Conservation (phyloP, 2,329 filamentous ascomycete genomes). For the Beauveria sp. region DNA sequence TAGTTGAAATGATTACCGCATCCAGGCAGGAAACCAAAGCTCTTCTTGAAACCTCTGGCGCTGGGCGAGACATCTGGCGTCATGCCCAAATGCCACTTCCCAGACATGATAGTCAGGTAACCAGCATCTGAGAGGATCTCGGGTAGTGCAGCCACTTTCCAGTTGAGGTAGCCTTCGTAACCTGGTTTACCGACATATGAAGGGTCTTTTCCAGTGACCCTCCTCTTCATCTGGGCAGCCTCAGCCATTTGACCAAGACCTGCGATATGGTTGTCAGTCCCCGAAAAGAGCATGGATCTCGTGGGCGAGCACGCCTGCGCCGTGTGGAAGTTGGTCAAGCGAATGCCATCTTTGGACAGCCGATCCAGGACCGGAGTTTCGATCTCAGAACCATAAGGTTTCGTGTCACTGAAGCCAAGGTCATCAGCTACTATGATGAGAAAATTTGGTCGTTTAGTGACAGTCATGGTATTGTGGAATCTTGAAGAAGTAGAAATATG, state of each 20-base stretch:
- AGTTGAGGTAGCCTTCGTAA: conserved; percentile 57
- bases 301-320: not conserved
- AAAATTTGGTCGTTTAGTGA: not conserved
- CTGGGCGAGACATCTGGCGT: conserved; percentile 48
- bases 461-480: not conserved
- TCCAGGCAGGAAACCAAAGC: conserved; percentile 52
- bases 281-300: conserved; percentile 40
- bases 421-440: conserved; percentile 24
- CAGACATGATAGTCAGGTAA: conserved; percentile 53
- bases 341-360: conserved; percentile 19
- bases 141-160: conserved; percentile 48
- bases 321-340: conserved; percentile 42
- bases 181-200: conserved; percentile 50
- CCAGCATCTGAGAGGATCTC: conserved; percentile 51
- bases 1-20: conserved; percentile 47
- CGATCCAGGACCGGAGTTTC: conserved; percentile 51
- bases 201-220: conserved; percentile 13
- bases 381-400: conserved; percentile 53
- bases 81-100: conserved; percentile 57
- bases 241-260: conserved; percentile 38
- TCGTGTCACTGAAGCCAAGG: conserved; percentile 53
- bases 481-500: not conserved
- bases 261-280: conserved; percentile 53
- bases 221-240: not conserved
- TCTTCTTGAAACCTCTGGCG: conserved; percentile 50